phyloP scores from a whole-genome alignment of 2,329 filamentous ascomycete genomes.

The Monosporascus sp. region DNA sequence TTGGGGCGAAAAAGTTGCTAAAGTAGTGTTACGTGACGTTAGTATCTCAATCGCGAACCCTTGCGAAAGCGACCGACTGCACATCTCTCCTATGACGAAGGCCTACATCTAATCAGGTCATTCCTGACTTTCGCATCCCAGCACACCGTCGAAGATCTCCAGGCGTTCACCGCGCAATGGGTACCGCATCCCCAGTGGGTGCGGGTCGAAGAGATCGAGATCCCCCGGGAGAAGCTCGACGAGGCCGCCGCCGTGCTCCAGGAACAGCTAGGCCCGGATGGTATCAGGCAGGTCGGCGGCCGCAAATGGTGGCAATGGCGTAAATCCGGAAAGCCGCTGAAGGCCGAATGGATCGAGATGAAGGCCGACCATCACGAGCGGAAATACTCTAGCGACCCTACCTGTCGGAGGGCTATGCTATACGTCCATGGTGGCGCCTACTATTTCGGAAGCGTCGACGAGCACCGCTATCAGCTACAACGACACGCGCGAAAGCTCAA shows the following conservation, averaged over 20 bases:
- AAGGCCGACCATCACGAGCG: conserved; percentile 70
- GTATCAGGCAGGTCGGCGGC: conserved; percentile 72
- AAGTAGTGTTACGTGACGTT: conserved; percentile 8
- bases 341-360: conserved; percentile 97
- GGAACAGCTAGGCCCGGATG: conserved; percentile 70
- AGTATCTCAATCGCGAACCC: conserved; percentile 79
- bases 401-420: conserved; percentile 72
- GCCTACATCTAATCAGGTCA: conserved; percentile 76
- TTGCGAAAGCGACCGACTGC: conserved; percentile 76
- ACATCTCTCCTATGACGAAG: conserved; percentile 91
- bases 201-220: conserved; percentile 62
- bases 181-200: conserved; percentile 89
- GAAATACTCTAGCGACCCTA: conserved; percentile 50
- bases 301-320: conserved; percentile 88
- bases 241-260: conserved; percentile 63
- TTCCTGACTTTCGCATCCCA: conserved; percentile 83
- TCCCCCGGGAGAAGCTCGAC: conserved; percentile 58
- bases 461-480: conserved; percentile 98
- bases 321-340: conserved; percentile 57
- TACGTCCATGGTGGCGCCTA: conserved; percentile 94
- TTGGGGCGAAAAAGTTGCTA: conserved; percentile 10
- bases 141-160: conserved; percentile 88
- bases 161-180: conserved; percentile 86
- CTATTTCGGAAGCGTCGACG: conserved; percentile 92
- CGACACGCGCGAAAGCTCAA: conserved; percentile 91